phyloP scores from a whole-genome alignment of 352 stramenopile species.

The Pythium periplocum region DNA sequence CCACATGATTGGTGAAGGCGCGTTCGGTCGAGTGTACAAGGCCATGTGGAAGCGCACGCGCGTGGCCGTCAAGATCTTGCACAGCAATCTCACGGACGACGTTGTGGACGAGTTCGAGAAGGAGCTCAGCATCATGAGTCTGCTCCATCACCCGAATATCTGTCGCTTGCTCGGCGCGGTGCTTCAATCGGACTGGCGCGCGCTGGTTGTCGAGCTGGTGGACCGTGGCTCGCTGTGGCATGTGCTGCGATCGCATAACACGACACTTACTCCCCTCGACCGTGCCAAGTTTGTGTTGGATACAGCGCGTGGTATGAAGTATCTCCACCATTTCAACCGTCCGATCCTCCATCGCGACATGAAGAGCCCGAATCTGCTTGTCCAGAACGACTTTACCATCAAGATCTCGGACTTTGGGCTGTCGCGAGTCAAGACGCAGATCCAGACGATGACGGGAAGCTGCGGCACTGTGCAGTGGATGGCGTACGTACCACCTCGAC shows the following conservation, averaged over 20 bases:
- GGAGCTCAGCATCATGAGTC: constrained; percentile 76
- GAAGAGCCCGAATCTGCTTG: constrained; percentile 83
- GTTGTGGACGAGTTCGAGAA: constrained; percentile 66
- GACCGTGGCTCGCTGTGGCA: constrained; percentile 90
- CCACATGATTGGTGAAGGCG: constrained; percentile 57
- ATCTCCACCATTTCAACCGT: constrained; percentile 75
- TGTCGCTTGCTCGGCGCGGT: constrained; percentile 94
- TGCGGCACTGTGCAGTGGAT: constrained; percentile 85
- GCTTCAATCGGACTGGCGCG: constrained; percentile 85
- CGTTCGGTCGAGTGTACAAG: constrained; percentile 74
- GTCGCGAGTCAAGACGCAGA: constrained; percentile 83
- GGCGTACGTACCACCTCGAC: constrained; percentile 45
- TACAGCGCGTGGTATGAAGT: constrained; percentile 76
- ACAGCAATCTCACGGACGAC: constrained; percentile 47
- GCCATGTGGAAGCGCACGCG: constrained; percentile 41
- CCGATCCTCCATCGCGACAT: constrained; percentile 84
- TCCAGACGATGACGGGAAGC: constrained; percentile 87
- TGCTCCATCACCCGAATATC: constrained; percentile 94
- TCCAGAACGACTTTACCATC: constrained; percentile 72
- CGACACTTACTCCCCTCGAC: constrained; percentile 31
- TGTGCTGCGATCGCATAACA: constrained; percentile 60
- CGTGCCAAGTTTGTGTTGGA: constrained; percentile 50
- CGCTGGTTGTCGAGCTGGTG: constrained; percentile 93
- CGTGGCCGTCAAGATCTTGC: constrained; percentile 64
- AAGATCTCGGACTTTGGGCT: constrained; percentile 90